Evolutionary conservation across 1,139 yeast genomes (phyloP).

Genomic region (Debaryomyces robertsiae): DNA sequence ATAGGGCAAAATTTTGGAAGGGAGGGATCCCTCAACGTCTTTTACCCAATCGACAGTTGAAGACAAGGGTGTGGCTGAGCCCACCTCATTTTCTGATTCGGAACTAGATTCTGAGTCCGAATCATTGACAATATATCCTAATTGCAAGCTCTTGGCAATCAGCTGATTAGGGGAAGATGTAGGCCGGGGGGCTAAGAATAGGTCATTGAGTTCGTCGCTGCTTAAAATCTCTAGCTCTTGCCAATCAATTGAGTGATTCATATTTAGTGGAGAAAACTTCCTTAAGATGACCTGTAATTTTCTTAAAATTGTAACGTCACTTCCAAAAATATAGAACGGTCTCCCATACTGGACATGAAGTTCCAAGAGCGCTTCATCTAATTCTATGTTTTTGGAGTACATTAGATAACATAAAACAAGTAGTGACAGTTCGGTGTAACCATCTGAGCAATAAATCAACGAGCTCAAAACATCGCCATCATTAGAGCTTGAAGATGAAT

Average conservation of each 20-base stretch:
- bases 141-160: constrained; percentile 17
- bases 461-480: constrained; percentile 27
- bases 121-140: constrained; percentile 33
- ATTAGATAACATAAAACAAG: constrained; percentile 70
- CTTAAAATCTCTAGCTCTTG: constrained; percentile 32
- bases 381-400: constrained; percentile 58
- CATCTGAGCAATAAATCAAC: constrained; percentile 81
- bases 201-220: constrained; percentile 35
- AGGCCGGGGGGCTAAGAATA: constrained; percentile 16
- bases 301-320: constrained; percentile 67
- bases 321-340: constrained; percentile 80
- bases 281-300: constrained; percentile 65
- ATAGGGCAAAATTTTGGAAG: constrained; percentile 78
- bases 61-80: constrained; percentile 5
- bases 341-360: constrained; percentile 67
- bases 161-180: constrained; percentile 4
- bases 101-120: constrained; percentile 12
- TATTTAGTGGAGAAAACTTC: constrained; percentile 51
- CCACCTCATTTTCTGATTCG: constrained; percentile 13
- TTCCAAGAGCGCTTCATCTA: constrained; percentile 56
- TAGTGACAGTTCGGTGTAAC: constrained; percentile 87
- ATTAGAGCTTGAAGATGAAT: constrained; percentile 31
- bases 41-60: constrained; percentile 37
- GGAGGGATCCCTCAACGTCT: constrained; percentile 62
- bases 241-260: constrained; percentile 20